Conservation (phyloP, 306 rosid genomes). For the Delonix regia region DNA sequence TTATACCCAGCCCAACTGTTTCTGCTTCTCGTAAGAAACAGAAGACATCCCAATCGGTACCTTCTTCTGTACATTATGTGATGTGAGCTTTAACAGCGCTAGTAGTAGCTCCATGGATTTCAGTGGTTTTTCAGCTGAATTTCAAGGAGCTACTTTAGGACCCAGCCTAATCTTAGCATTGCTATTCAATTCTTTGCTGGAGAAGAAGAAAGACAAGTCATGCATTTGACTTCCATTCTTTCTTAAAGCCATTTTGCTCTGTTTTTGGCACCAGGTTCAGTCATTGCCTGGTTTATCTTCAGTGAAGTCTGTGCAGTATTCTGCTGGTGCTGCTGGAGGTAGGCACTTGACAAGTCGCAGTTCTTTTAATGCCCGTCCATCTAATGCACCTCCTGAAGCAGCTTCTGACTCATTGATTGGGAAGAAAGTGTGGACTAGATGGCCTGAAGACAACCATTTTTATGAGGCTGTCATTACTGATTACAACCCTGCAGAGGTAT, state of each 20-base stretch:
- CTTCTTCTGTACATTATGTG: constrained; percentile 37
- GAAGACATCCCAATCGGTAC: constrained; percentile 76
- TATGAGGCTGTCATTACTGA: constrained; percentile 90
- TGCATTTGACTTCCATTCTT: not conserved
- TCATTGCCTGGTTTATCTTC: constrained; percentile 66
- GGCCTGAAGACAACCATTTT: constrained; percentile 96
- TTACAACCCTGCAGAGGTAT: constrained; percentile 74
- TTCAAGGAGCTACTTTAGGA: constrained; percentile 36
- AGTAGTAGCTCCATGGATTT: constrained; percentile 8
- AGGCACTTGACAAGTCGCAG: constrained; percentile 65
- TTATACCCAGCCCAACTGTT: constrained; percentile 74
- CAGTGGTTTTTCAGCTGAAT: constrained; percentile 17
- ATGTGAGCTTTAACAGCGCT: constrained; percentile 31
- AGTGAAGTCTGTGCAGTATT: constrained; percentile 55
- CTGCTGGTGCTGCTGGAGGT: constrained; percentile 56
- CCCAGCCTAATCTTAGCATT: not conserved
- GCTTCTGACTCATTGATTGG: constrained; percentile 71
- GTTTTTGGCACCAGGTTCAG: constrained; percentile 52
- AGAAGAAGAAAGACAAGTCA: not conserved
- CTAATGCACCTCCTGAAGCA: constrained; percentile 59
- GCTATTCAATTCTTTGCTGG: not conserved
- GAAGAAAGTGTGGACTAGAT: constrained; percentile 90
- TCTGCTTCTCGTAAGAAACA: constrained; percentile 93
- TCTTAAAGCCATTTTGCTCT: not conserved
- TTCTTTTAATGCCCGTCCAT: constrained; percentile 53